phyloP scores from a whole-genome alignment of 192 early-diverging fungal genomes.

The Entomortierella chlamydospora region DNA sequence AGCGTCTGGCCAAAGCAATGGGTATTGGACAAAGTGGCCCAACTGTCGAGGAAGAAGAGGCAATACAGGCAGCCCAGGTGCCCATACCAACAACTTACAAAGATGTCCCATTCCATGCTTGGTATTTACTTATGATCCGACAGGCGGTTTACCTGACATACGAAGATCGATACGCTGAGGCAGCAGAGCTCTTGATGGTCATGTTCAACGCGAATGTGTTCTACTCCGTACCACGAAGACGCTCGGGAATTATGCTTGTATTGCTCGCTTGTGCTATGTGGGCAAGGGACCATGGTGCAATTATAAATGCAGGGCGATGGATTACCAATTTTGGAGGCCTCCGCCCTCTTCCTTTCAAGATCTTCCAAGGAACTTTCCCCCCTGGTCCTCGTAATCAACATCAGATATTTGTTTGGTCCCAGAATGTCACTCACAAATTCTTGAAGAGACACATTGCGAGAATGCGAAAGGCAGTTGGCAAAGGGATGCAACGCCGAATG shows the following conservation, averaged over 20 bases:
- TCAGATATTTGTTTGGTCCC: slow-evolving; percentile 25
- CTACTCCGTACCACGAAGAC: slow-evolving; percentile 28
- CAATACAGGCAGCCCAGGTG: not conserved
- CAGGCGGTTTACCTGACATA: slow-evolving; percentile 47
- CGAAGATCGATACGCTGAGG: slow-evolving; percentile 45
- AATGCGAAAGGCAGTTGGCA: slow-evolving; percentile 28
- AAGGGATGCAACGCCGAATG: not conserved
- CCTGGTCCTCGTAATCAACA: slow-evolving; percentile 23
- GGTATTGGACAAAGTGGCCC: slow-evolving; percentile 15
- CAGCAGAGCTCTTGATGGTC: slow-evolving; percentile 38
- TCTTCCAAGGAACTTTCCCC: slow-evolving; percentile 23
- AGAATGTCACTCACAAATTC: slow-evolving; percentile 34
- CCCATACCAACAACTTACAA: slow-evolving; percentile 25
- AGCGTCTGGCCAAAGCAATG: slow-evolving; percentile 48
- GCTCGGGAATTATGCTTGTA: slow-evolving; percentile 47
- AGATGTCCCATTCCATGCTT: slow-evolving; percentile 36
- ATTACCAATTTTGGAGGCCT: slow-evolving; percentile 33
- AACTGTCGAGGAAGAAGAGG: not conserved
- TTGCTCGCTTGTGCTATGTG: slow-evolving; percentile 49
- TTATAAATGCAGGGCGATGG: slow-evolving; percentile 28
- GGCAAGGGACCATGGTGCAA: slow-evolving; percentile 29
- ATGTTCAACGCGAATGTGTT: slow-evolving; percentile 46
- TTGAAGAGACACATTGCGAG: slow-evolving; percentile 16
- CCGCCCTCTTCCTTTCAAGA: slow-evolving; percentile 25
- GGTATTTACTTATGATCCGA: slow-evolving; percentile 46